Evolutionary conservation across 192 early-diverging fungal genomes (phyloP), one percentile per base, ranked within the genome.

Genomic region (Coemansia nantahalensis): DNA sequence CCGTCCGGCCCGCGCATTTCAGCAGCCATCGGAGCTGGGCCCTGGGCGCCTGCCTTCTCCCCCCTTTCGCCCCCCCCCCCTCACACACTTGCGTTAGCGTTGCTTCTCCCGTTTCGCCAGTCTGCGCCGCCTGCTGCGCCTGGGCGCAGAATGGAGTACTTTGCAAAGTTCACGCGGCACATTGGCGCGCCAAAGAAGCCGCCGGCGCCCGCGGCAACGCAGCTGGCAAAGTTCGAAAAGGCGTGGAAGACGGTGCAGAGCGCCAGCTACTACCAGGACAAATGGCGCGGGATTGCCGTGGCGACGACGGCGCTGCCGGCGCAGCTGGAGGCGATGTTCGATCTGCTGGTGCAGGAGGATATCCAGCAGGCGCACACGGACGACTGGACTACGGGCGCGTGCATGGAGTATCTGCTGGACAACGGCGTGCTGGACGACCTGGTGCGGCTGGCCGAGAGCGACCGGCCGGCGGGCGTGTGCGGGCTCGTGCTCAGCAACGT

Each of bases 351-450:
- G 7, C 90, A 92, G 65, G 93, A 96, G 79, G 87, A 90, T 46
- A 76, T 76, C 28, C 60, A 54, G 37, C 68, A 79, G 42, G 77
- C 88, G 4, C 69, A 84, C 36, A 68, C 83, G 18, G 90, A 90
- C 56, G 86, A 86, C 43, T 80, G 77, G 31, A 76, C 84, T 8
- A 87, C 87, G 0, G 92, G 90, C 22, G 83, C 88, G 1, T 94
- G 92, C 65, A 92, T 92, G 78, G 94, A 96, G 59, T 83, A 88
- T 33, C 87, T 94, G 48, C 76, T 97, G 54, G 87, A 84, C 39
- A 90, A 89, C 53, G 82, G 82, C 48, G 78, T 97, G 24, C 66
- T 97, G n/a, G 79, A 79, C 14, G 77, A 86, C 42, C 78, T 97
- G 37, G 90, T 95, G 34, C 72, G 79, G 34, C 78, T 90, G 40